phyloP scores from a whole-genome alignment of 2,329 filamentous ascomycete genomes.

The Fusarium sp. region DNA sequence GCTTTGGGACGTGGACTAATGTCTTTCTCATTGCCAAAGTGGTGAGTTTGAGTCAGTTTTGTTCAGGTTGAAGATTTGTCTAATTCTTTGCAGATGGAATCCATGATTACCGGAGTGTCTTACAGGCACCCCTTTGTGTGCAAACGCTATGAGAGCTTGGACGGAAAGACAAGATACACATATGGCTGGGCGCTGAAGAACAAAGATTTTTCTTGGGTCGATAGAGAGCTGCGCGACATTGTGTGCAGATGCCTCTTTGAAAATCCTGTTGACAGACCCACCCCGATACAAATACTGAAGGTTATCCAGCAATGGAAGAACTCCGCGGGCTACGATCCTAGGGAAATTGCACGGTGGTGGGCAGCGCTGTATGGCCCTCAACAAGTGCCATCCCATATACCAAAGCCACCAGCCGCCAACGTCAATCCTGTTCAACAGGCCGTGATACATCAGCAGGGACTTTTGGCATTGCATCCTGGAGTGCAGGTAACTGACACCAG shows the following conservation, averaged over 20 bases:
- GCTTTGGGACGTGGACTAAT: constrained; percentile 48
- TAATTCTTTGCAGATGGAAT: constrained; percentile 44
- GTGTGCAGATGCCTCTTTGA: constrained; percentile 45
- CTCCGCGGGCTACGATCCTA: constrained; percentile 28
- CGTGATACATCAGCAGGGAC: not conserved
- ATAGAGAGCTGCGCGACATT: constrained; percentile 38
- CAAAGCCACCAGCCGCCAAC: not conserved
- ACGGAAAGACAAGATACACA: constrained; percentile 10
- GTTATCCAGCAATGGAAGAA: constrained; percentile 36
- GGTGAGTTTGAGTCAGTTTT: constrained; percentile 28
- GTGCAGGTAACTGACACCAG: not conserved
- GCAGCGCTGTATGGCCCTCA: not conserved
- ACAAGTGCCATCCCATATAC: not conserved
- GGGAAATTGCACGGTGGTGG: constrained; percentile 40
- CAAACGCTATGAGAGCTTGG: not conserved
- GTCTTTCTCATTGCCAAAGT: constrained; percentile 45
- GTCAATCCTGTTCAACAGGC: not conserved
- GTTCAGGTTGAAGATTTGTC: not conserved
- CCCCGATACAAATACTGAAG: constrained; percentile 35
- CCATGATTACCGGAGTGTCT: constrained; percentile 37
- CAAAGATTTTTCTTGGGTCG: constrained; percentile 19
- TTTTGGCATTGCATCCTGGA: not conserved
- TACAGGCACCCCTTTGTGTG: constrained; percentile 26
- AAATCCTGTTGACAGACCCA: constrained; percentile 44
- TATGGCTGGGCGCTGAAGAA: constrained; percentile 41